Percentiles rank a stretch among this genome's conserved stretches.
phyloP scores from a whole-genome alignment of 148 eudicot genomes.

The Rhododendron kiyosumense region DNA sequence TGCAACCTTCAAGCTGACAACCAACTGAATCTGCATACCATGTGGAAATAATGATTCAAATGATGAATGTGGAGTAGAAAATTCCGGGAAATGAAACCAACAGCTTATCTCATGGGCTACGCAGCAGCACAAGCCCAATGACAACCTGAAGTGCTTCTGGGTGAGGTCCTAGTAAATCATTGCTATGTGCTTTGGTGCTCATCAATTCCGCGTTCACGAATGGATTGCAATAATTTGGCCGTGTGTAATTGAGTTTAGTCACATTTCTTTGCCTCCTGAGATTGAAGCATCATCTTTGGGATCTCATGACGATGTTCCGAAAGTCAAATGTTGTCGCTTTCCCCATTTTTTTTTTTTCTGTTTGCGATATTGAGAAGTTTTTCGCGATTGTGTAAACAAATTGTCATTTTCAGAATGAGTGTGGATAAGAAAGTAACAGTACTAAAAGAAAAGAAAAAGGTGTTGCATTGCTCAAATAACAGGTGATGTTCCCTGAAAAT shows the following conservation, averaged over 20 bases:
- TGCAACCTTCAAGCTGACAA: background rate
- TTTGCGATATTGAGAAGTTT: background rate
- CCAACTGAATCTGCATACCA: background rate
- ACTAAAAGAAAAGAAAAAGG: too few species aligned
- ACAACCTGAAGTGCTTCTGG: background rate
- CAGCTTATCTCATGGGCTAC: background rate
- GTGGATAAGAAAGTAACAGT: background rate
- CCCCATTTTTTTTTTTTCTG: background rate
- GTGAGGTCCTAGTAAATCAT: background rate
- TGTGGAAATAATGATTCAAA: background rate
- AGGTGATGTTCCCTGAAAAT: background rate
- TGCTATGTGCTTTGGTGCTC: background rate
- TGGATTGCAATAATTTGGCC: background rate
- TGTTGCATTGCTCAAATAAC: background rate
- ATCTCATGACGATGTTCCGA: constrained; percentile 3
- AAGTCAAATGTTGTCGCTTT: constrained; percentile 10
- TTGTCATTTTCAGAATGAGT: background rate
- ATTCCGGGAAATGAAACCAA: background rate
- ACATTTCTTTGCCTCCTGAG: constrained; percentile 6
- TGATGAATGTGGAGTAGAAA: background rate
- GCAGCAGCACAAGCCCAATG: background rate
- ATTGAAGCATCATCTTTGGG: constrained; percentile 4
- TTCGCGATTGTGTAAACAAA: background rate
- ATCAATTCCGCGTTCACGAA: background rate
- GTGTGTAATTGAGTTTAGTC: constrained; percentile 3